These are phyloP conservation scores for Esteya vermicola DNA, from an alignment of 2,329 filamentous ascomycete genomes.

Conservation along the genomic window DNA sequence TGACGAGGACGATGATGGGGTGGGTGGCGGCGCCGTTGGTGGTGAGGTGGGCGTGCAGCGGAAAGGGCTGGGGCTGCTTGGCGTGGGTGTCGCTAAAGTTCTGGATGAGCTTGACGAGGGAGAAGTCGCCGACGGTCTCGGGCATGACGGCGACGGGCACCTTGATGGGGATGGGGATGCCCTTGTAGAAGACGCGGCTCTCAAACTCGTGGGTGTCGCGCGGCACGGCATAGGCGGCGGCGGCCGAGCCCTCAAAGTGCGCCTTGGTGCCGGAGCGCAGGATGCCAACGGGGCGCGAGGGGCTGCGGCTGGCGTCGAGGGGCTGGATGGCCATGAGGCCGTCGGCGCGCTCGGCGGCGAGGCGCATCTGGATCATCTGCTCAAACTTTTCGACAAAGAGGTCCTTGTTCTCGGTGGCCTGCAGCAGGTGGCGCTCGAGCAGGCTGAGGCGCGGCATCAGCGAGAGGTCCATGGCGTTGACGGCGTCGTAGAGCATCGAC, in stretches of 20 bases:
- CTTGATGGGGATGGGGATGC: slow-evolving; percentile 92
- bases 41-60: slow-evolving; percentile 80
- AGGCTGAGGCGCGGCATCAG: slow-evolving; percentile 75
- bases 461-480: slow-evolving; percentile 94
- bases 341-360: slow-evolving; percentile 41
- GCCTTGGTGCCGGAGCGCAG: slow-evolving; percentile 49
- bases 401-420: slow-evolving; percentile 86
- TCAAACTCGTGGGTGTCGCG: slow-evolving; percentile 97
- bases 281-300: slow-evolving; percentile 31
- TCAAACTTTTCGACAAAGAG: slow-evolving; percentile 97
- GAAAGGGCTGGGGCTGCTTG: slow-evolving; percentile 72
- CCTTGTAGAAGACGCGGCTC: slow-evolving; percentile 88
- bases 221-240: slow-evolving; percentile 54
- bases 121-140: slow-evolving; percentile 96
- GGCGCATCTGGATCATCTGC: slow-evolving; percentile 74
- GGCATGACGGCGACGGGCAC: slow-evolving; percentile 86
- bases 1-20: slow-evolving; percentile 86
- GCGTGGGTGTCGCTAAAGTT: slow-evolving; percentile 76
- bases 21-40: slow-evolving; percentile 83
- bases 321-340: slow-evolving; percentile 26
- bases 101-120: slow-evolving; percentile 90
- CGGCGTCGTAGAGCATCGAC: slow-evolving; percentile 74
- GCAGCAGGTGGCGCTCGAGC: slow-evolving; percentile 73
- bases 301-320: slow-evolving; percentile 32
- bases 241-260: slow-evolving; percentile 43